Conservation (phyloP, 768 basidiomycete species). For the Exidia glandulosa region DNA sequence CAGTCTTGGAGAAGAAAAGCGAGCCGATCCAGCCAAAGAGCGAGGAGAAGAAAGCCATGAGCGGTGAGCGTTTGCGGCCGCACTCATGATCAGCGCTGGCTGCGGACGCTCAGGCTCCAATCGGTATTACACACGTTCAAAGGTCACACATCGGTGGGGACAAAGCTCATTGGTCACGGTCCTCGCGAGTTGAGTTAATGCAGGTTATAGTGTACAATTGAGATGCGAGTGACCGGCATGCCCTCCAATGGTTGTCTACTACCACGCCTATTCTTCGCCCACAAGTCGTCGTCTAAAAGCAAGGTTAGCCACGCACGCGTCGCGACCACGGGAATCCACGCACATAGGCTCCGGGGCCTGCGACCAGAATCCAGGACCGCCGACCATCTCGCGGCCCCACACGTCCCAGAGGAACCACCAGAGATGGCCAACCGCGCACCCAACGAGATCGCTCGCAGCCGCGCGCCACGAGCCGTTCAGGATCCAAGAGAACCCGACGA, state of each 20-base stretch:
- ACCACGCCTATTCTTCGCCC: constrained; percentile 36
- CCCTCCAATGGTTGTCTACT: too few species aligned
- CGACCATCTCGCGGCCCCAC: constrained; percentile 80
- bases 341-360: constrained; percentile 63
- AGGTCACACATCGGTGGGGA: too few species aligned
- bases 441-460: constrained; percentile 69
- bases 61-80: too few species aligned
- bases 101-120: neutral
- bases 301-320: constrained; percentile 1
- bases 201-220: neutral
- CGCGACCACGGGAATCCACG: constrained; percentile 22
- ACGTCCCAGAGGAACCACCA: constrained; percentile 81
- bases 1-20: constrained; percentile 77
- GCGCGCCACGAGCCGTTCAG: constrained; percentile 77
- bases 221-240: neutral
- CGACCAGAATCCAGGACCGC: constrained; percentile 58
- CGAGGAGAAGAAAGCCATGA: constrained; percentile 24
- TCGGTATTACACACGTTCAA: neutral
- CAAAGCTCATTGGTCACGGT: too few species aligned
- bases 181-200: neutral
- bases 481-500: constrained; percentile 53
- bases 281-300: constrained; percentile 49
- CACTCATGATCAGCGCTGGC: neutral
- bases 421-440: constrained; percentile 79
- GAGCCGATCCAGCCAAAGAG: constrained; percentile 49